Evolutionary conservation across 495 filamentous ascomycete genomes (phyloP), one percentile per base, ranked within the genome.

Genomic region (Xylaria cubensis): DNA sequence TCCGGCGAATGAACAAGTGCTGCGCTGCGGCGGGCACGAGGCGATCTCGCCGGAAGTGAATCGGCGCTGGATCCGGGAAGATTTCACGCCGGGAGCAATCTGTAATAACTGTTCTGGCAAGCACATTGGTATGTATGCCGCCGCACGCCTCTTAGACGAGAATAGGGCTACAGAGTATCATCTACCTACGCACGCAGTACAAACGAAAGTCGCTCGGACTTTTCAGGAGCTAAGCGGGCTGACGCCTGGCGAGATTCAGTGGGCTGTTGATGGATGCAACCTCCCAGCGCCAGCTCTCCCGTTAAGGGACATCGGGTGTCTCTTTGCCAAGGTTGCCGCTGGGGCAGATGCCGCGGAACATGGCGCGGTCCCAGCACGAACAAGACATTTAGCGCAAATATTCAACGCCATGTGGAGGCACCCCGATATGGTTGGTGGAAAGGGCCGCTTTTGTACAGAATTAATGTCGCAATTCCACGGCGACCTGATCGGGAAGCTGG

Each of bases 241-340:
- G 7, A 1, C 6, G 17, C 17, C 46, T 8, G 19, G 17, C 46
- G 46, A 50, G 19, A 50, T 50, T 8, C n/a, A 51, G 5, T 24
- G 50, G n/a, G 50, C 50, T 10, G 50, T 51, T 9, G n/a, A 51
- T 7, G 50, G 50, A 9, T 51, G 50, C 50, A 24, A 51, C n/a
- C 50, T 51, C 50, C 50, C n/a, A n/a, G 50, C 50, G 50, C 8
- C 50, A 51, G n/a, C n/a, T n/a, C 50, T 51, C 50, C 50, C 50
- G n/a, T n/a, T 51, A n/a, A 7, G 50, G 3, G 50, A 51, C n/a
- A 51, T 51, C 8, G 50, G 50, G 50, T 51, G 7, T 51, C 50
- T 24, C 50, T 53, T 26, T 10, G 50, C 50, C 10, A 53, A 26
- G 50, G 9, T 53, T 12, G 50, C 48, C 3, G 48, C 19, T 10